Evolutionary conservation across 345 rosid genomes (phyloP), one percentile per base, ranked within the genome.

Genomic region (Camelina neglecta): DNA sequence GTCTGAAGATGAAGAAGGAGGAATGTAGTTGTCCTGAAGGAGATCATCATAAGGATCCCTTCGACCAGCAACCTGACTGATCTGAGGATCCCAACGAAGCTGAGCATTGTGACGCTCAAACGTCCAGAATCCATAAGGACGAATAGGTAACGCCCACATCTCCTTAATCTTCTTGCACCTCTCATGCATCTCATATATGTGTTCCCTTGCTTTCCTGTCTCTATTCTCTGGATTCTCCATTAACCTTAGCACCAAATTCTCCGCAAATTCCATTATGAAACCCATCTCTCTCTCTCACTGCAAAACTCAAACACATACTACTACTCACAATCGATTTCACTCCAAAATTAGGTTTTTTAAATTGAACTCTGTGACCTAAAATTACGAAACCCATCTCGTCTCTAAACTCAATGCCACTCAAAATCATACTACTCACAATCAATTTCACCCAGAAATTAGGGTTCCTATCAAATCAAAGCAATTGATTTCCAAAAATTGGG

Each of bases 141-240:
- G 96, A 50, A 96, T 71, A 29, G 99, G 99, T 9, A 72, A 87
- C 67, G 88, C 89, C 98, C 98, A 93, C 98, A 93, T 96, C 88
- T 96, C 98, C 83, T 93, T 96, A 7, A 97, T 88, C 86, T 88
- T 96, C 36, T 79, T 79, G 82, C 98, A 93, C 68, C 87, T 83
- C 64, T 93, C 98, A 69, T 88, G 89, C 78, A 77, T 39, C 8
- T 83, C 62, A 71, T 96, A 96, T 24, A 96, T 26, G 41, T 83
- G 96, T 72, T 96, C 96, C 67, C 97, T 87, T 57, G 91, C 89
- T 51, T 84, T 89, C 76, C 78, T 75, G 59, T 91, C 99, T 87
- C 98, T 88, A 85, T 88, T 95, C 74, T 87, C 86, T 1, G 99
- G 99, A 67, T 96, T 94, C 84, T 96, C 98, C 99, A 91, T 96